phyloP scores from a whole-genome alignment of 805 yeast genomes.

The Candida saitoana region DNA sequence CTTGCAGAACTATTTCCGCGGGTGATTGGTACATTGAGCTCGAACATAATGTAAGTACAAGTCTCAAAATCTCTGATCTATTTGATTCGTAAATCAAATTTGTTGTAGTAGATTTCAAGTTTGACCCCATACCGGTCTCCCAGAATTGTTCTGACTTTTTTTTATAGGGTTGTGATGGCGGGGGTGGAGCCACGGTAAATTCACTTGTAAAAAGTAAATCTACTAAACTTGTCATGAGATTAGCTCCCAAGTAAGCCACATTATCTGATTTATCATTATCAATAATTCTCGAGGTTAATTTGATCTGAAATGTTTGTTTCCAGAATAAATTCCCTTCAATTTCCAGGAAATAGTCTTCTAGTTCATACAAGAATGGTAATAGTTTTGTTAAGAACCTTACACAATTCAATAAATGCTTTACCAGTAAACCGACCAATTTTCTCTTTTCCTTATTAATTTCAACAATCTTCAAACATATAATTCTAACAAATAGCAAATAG shows the following conservation, averaged over 20 bases:
- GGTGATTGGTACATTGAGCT: constrained; percentile 52
- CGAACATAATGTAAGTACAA: constrained; percentile 60
- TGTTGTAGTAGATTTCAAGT: constrained; percentile 23
- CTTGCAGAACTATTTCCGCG: constrained; percentile 40
- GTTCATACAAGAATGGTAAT: constrained; percentile 66
- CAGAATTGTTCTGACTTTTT: constrained; percentile 39
- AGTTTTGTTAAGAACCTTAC: constrained; percentile 60
- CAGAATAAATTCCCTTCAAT: constrained; percentile 28
- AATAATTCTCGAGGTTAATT: background rate
- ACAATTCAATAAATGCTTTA: constrained; percentile 51
- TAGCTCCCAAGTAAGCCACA: constrained; percentile 25
- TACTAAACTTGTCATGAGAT: constrained; percentile 25
- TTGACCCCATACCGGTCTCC: constrained; percentile 76
- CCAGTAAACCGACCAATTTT: constrained; percentile 17
- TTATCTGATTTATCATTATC: constrained; percentile 1
- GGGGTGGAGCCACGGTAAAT: background rate
- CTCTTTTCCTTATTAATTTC: constrained; percentile 5
- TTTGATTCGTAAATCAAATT: constrained; percentile 48
- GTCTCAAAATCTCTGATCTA: constrained; percentile 61
- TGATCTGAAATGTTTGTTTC: constrained; percentile 10
- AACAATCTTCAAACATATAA: constrained; percentile 22
- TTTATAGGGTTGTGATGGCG: background rate
- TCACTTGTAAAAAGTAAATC: background rate
- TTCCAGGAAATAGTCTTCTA: constrained; percentile 19
- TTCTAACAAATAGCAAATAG: constrained; percentile 49